A percentile compares a stretch with the other conserved stretches of the same genome.
Evolutionary conservation across 75 land plant species (phyloP).

Genomic region (Picea sitchensis): DNA sequence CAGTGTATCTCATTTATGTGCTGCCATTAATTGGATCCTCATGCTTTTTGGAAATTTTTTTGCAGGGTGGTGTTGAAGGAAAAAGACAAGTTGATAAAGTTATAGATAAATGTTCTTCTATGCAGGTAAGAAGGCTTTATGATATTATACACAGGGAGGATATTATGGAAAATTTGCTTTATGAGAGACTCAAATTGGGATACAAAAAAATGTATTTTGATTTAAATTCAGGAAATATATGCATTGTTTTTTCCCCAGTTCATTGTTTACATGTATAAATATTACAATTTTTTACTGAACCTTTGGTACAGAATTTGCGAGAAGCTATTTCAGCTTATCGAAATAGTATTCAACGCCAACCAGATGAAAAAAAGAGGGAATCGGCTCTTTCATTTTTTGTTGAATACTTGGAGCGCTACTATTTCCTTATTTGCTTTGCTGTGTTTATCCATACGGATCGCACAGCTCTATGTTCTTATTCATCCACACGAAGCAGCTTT

Average conservation of each 20-base stretch:
- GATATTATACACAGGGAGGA: neutral
- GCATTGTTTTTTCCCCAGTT: neutral
- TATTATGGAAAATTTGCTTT: neutral
- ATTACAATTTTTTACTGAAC: conserved; percentile 7
- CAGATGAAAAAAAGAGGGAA: conserved; percentile 95
- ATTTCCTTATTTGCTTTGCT: conserved; percentile 98
- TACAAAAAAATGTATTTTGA: neutral
- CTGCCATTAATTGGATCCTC: neutral
- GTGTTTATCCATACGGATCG: conserved; percentile 92
- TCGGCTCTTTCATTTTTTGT: conserved; percentile 94
- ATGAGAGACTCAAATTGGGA: conserved; percentile 5
- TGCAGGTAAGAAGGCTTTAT: conserved; percentile 69
- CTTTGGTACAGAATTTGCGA: conserved; percentile 72
- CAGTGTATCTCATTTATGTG: neutral
- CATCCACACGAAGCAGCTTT: conserved; percentile 52
- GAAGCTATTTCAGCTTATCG: conserved; percentile 95
- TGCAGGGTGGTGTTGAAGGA: conserved; percentile 94
- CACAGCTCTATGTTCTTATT: conserved; percentile 40
- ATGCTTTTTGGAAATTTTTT: conserved; percentile 7
- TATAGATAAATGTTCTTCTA: conserved; percentile 93
- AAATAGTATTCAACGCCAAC: conserved; percentile 85
- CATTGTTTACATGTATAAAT: neutral
- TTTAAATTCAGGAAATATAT: conserved; percentile 3
- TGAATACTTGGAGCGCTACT: conserved; percentile 96
- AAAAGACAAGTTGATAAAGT: conserved; percentile 95